Base-by-base conservation (phyloP, 1,139 yeast species). In the Dujonia santamariae region DNA sequence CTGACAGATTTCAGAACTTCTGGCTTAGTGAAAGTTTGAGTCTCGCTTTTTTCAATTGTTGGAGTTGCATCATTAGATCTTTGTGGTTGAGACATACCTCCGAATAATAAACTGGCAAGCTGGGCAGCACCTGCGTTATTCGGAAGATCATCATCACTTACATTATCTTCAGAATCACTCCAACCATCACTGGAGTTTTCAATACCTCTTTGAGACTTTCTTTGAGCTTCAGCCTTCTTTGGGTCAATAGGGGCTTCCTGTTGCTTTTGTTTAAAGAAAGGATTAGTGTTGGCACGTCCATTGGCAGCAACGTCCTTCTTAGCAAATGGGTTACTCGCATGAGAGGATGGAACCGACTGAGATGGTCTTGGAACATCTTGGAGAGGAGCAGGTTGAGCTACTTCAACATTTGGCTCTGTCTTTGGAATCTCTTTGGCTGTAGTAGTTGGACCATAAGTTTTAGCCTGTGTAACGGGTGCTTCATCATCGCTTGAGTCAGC, bases 181-280 rank as follows among this genome's bases (percentile, higher is more conserved):
- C 85, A 78, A 7, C 28, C 32, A 43, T 74, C 83, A 36, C 68
- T 72, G 31, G 53, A 61, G 36, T 59, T 75, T 2, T 59, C 53
- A 31, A 71, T 51, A 3, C 87, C 86, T 52, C 85, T 64, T 54
- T 80, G 87, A 5, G 81, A 70, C 15, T 69, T 76, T 51, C 87
- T 66, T 54, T 80, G 87, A 2, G 75, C 78, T 34, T 75, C 80
- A 5, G 80, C 75, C 41, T 78, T 78, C 41, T 67, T 64, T 0
- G 75, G 62, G 48, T 79, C 84, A 40, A 75, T 56, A 11, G 43
- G 41, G 3, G 55, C 49, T 6, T 59, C 55, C 11, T 59, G 49
- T 3, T 61, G 45, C 2, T 57, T 45, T 2, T 72, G 68, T 46
- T 76, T 76, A 58, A 79, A 78, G 53, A 78, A 80, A 30, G 78